phyloP scores from a whole-genome alignment of 2,329 filamentous ascomycete genomes.

The Xylaria polymorpha region DNA sequence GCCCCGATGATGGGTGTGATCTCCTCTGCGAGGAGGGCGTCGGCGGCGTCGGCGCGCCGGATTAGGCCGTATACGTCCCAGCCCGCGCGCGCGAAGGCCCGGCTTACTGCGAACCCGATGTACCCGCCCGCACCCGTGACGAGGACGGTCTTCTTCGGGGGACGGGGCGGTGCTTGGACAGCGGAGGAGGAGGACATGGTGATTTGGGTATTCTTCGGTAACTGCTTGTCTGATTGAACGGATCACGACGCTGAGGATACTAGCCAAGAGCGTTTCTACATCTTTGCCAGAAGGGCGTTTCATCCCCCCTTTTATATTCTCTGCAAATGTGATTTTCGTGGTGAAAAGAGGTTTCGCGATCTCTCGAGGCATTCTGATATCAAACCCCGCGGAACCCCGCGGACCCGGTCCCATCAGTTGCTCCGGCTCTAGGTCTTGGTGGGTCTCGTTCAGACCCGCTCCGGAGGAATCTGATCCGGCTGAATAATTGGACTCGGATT shows the following conservation, averaged over 20 bases:
- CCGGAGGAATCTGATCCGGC: slow-evolving; percentile 20
- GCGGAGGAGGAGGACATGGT: slow-evolving; percentile 9
- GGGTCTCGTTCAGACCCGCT: slow-evolving; percentile 8
- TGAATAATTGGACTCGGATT: slow-evolving; percentile 2
- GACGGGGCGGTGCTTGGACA: slow-evolving; percentile 19
- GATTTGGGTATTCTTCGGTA: not conserved
- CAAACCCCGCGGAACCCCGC: not conserved
- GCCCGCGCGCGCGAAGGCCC: slow-evolving; percentile 59
- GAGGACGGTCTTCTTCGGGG: slow-evolving; percentile 51
- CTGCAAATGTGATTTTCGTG: too few species aligned
- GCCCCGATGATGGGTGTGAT: slow-evolving; percentile 56
- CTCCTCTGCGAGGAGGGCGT: slow-evolving; percentile 51
- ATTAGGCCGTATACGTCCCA: slow-evolving; percentile 60
- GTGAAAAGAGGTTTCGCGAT: not conserved
- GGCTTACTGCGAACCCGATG: slow-evolving; percentile 58
- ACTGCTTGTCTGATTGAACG: too few species aligned
- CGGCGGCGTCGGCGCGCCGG: slow-evolving; percentile 50
- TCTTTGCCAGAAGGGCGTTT: not conserved
- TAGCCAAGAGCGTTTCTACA: not conserved
- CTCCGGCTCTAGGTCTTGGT: slow-evolving; percentile 15
- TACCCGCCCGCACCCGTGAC: slow-evolving; percentile 63
- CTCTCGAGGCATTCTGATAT: not conserved
- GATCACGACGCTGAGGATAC: not conserved
- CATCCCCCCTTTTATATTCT: slow-evolving; percentile 10
- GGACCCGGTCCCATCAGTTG: slow-evolving; percentile 5